Conservation (phyloP, 495 filamentous ascomycete species). For the Collariella sp. region DNA sequence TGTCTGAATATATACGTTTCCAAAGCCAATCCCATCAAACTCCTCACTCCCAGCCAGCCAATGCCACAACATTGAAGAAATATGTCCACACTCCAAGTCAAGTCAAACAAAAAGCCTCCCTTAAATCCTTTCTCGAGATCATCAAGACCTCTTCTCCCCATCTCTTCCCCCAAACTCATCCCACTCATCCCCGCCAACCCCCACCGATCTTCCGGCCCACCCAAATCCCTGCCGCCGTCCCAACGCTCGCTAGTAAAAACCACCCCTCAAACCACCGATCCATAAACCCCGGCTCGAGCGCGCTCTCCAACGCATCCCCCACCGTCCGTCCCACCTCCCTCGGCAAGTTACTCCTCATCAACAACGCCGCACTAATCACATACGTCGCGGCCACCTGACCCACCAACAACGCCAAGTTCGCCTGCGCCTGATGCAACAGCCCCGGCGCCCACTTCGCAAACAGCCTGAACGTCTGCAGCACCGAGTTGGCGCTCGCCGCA, state of each 20-base stretch:
- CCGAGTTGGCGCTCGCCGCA: conserved; percentile 63
- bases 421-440: conserved; percentile 51
- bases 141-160: conserved; percentile 51
- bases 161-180: conserved; percentile 57
- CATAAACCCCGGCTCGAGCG: conserved; percentile 61
- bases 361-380: conserved; percentile 63
- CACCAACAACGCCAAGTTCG: conserved; percentile 62
- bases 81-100: background rate
- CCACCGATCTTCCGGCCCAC: conserved; percentile 51
- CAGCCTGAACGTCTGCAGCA: conserved; percentile 65
- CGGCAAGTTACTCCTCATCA: conserved; percentile 66
- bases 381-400: conserved; percentile 72
- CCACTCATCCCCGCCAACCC: conserved; percentile 49
- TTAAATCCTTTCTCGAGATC: background rate
- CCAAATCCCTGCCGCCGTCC: conserved; percentile 60
- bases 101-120: background rate
- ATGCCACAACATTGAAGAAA: background rate
- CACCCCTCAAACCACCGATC: conserved; percentile 82
- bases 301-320: conserved; percentile 60
- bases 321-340: conserved; percentile 61
- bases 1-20: too few relatives aligned
- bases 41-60: background rate
- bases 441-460: conserved; percentile 61
- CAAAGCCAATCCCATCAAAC: background rate
- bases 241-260: conserved; percentile 56